Base-by-base conservation (phyloP, 2,329 filamentous ascomycete genomes). In the Thelonectria olida region DNA sequence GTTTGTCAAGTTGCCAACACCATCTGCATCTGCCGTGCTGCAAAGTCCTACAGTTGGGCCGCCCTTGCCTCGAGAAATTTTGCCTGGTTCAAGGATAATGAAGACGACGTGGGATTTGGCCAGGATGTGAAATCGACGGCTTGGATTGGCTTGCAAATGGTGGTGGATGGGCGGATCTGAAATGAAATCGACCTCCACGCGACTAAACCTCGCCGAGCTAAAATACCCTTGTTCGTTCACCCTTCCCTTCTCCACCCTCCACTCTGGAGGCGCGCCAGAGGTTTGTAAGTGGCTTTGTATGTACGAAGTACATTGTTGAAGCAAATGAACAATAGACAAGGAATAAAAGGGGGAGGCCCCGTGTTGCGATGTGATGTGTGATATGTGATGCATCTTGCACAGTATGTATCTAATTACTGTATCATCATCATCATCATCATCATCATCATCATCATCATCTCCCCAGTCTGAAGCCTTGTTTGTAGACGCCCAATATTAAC, bases 111-210 rank as follows among this genome's bases (percentile, higher is more conserved):
- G 58, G 51, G 58, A 52, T 42, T 47, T 27, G 6, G 52, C 57
- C 42, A 60, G 66, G 60, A 70, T 70, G 61, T 63, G 66, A 60
- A 61, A 70, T 70, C 62, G 64, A 65, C 59, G 55, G 60, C 49
- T 51, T 58, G 51, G 44, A 48, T 55, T 42, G 58, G 58, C 50
- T 54, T 62, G 50, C 51, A 54, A 34, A 61, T 51, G 25, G 44
- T 52, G 49, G 55, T 58, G 58, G 67, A 50, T 50, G 62, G 58
- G 64, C 61, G 66, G 67, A 70, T 70, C 67, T 70, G 56, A 69
- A 58, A 69, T 67, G 56, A 69, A 58, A 69, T 69, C 67, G 66
- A 61, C 66, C 56, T 68, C 55, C 57, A 69, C 64, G 61, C 63
- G 52, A 62, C 61, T 54, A 50, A 42, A 54, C 55, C 42, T 20